Base-by-base conservation (phyloP, 306 rosid genomes). In the Medicago ruthenica region DNA sequence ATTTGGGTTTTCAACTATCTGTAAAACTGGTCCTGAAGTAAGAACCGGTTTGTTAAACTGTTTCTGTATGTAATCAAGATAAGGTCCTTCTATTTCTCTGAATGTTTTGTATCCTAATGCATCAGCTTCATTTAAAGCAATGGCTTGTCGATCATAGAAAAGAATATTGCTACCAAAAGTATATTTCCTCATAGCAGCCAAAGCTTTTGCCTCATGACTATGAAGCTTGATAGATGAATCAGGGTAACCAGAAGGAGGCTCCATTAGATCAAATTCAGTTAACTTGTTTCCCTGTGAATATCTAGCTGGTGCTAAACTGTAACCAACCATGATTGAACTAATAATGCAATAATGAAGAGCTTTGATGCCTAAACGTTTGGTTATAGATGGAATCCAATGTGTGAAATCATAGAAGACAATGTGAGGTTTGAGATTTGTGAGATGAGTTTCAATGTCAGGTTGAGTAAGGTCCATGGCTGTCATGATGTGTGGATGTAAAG, bases 21-120 rank as follows among this genome's bases (percentile, higher is more conserved):
- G 31, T 27, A 27, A 27, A 42, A 60, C 64, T 1, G 79, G 83
- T 2, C 85, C 88, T 9, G 79, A 5, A 13, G 59, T 7, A 21
- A 79, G 71, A 39, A 79, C 79, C 0, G 76, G 76, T 50, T 79
- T 83, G 6, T 55, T 60, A 24, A 79, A 79, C 31, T 64, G 53
- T 1, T 55, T 21, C 2, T 16, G 72, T 1, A 83, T 6, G 77
- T 34, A 83, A 37, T 79, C 86, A 36, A 83, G 37, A 48, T n/a
- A 83, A 7, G 81, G 81, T 15, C 83, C 88, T 70, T 84, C 88
- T 27, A 84, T 74, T 27, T 84, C 87, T 34, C 76, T 69, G 3
- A 78, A 77, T 0, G 78, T 36, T 57, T 78, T 77, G 15, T 16
- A 65, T n/a, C 61, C 80, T 21, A 84, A 11, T 1, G 61, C 85